These are phyloP conservation scores for Candida adriatica DNA, from an alignment of 805 yeast genomes.

Conservation along the genomic window DNA sequence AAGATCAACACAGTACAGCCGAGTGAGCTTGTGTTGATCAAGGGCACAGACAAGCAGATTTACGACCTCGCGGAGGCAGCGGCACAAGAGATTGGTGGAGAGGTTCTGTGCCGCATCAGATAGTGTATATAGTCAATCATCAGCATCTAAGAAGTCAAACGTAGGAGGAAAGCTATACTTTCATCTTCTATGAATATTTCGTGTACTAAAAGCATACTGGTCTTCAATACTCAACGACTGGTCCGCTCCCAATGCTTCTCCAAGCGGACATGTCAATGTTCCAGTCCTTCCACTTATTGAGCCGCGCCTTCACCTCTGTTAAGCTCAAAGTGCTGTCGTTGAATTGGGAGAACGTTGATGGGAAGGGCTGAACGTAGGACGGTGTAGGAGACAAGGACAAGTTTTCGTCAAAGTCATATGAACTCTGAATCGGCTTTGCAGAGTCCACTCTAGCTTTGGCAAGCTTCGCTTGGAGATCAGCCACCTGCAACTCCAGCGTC, in stretches of 20 bases:
- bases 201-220: background rate
- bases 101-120: constrained; percentile 73
- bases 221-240: constrained; percentile 40
- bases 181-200: background rate
- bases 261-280: constrained; percentile 81
- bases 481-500: constrained; percentile 22
- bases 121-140: constrained; percentile 16
- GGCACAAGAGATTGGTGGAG: constrained; percentile 61
- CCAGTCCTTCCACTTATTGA: constrained; percentile 77
- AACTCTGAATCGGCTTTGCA: constrained; percentile 10
- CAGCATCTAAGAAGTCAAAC: background rate
- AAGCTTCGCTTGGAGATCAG: constrained; percentile 20
- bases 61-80: constrained; percentile 86
- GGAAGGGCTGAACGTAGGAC: constrained; percentile 11
- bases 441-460: constrained; percentile 22
- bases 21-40: constrained; percentile 79
- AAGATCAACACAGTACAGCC: constrained; percentile 77
- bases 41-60: constrained; percentile 38
- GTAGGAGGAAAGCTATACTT: background rate
- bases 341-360: constrained; percentile 13
- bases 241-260: constrained; percentile 67
- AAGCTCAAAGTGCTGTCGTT: constrained; percentile 28
- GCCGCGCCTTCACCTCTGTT: constrained; percentile 46
- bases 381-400: constrained; percentile 20
- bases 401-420: constrained; percentile 15